Conservation (phyloP, 2,329 filamentous ascomycete species). For the Orbilia ellipsospora region DNA sequence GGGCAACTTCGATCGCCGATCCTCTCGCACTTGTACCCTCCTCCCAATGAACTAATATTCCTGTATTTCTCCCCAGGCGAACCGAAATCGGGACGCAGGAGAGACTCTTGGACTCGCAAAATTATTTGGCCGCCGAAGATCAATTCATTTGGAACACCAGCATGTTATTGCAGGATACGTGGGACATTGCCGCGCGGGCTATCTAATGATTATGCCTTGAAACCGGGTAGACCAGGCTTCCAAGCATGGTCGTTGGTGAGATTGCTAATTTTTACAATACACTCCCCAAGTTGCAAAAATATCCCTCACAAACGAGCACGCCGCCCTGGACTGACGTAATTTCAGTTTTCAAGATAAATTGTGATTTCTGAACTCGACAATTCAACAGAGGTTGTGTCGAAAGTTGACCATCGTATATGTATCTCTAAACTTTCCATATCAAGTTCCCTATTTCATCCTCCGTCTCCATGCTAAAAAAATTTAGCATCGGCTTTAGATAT, state of each 20-base stretch:
- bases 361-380: too few species aligned
- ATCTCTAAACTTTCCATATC: background rate
- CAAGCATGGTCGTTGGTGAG: conserved; percentile 29
- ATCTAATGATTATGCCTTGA: conserved; percentile 39
- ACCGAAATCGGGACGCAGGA: background rate
- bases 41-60: too few species aligned
- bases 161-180: conserved; percentile 12
- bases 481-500: too few species aligned
- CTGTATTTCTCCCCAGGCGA: too few species aligned
- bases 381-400: background rate
- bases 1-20: conserved; percentile 14
- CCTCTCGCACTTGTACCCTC: background rate
- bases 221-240: conserved; percentile 39
- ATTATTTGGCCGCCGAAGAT: conserved; percentile 45
- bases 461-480: too few species aligned
- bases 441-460: too few species aligned
- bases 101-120: conserved; percentile 35
- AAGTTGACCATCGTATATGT: background rate
- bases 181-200: conserved; percentile 21
- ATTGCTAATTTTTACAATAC: conserved; percentile 25
- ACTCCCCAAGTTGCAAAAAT: conserved; percentile 25
- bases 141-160: conserved; percentile 5
- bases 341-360: background rate
- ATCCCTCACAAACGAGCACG: conserved; percentile 34
- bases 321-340: conserved; percentile 40